Conservation (phyloP, 108 stramenopile genomes). For the Skeletonema marinoi region DNA sequence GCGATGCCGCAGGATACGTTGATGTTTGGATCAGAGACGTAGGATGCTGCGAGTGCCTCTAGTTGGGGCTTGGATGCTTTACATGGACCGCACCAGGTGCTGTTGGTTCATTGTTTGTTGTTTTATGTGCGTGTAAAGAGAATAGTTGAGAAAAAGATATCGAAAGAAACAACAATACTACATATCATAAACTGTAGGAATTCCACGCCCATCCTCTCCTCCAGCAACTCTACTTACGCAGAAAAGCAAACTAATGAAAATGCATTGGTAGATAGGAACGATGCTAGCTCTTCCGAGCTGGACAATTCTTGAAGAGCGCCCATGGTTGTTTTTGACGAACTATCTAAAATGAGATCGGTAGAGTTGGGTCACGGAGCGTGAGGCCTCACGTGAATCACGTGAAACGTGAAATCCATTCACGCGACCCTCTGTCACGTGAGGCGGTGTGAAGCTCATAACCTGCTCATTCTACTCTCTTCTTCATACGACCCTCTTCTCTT, state of each 20-base stretch:
- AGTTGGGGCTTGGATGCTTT: conserved; percentile 65
- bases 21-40: conserved; percentile 30
- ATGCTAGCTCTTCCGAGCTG: conserved; percentile 46
- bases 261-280: conserved; percentile 50
- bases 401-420: no score
- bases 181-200: not conserved
- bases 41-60: conserved; percentile 48
- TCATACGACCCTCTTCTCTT: no score
- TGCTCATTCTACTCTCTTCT: no score
- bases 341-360: no score
- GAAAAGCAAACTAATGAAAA: conserved; percentile 64
- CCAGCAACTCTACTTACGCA: conserved; percentile 21
- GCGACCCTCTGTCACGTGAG: no score
- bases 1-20: conserved; percentile 58
- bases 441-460: no score
- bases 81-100: conserved; percentile 73
- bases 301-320: conserved; percentile 54
- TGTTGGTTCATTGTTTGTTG: conserved; percentile 13
- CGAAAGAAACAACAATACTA: not conserved
- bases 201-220: no score
- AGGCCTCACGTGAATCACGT: no score
- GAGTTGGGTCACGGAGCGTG: no score
- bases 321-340: not conserved
- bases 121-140: not conserved
- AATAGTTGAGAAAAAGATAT: not conserved